Base-by-base conservation (phyloP, 2,329 filamentous ascomycete genomes). In the Claviceps fusiformis region DNA sequence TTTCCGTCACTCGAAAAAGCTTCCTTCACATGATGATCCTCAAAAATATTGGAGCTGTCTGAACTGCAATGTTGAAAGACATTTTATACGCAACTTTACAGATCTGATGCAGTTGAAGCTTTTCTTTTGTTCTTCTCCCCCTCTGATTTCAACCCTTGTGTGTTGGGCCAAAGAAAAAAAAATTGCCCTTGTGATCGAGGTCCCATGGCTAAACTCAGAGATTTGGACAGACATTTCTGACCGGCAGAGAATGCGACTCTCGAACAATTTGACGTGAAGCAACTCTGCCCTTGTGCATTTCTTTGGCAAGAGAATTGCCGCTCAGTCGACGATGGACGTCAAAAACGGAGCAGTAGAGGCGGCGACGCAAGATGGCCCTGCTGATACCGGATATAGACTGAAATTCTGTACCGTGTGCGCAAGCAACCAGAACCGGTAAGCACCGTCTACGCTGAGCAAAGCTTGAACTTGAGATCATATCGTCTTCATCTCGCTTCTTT, bases 361-460 rank as follows among this genome's bases (percentile, higher is more conserved):
- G 24, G 59, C 70, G 39, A 59, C 64, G 44, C 66, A 71, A 55
- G 75, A 77, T 56, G 73, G 73, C 54, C 71, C 74, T 31, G 70
- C 74, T 15, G 75, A 79, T 31, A 74, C 74, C n/a, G 81, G 78
- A 53, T 95, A 85, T 78, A 95, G 93, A 72, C 80, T 98, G 59
- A 95, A 88, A 67, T 96, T 97, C 72, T 96, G 91, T 75, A 97
- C 93, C 3, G 92, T 98, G n/a, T 98, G 93, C 72, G 93, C 93
- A 8, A 95, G 90, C 65, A 98, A 98, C 65, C 90, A 98, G 70
- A 98, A 98, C 67, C 84, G 93, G 82, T 95, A 76, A 59, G 77
- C 41, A 39, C 17, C 6, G 27, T 5, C 17, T 10, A 35, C 5
- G 7, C 31, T 27, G 17, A 13, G n/a, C 43, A 37, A 39, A 17